Conservation (phyloP, 75 land plant genomes). For the Larix kaempferi region DNA sequence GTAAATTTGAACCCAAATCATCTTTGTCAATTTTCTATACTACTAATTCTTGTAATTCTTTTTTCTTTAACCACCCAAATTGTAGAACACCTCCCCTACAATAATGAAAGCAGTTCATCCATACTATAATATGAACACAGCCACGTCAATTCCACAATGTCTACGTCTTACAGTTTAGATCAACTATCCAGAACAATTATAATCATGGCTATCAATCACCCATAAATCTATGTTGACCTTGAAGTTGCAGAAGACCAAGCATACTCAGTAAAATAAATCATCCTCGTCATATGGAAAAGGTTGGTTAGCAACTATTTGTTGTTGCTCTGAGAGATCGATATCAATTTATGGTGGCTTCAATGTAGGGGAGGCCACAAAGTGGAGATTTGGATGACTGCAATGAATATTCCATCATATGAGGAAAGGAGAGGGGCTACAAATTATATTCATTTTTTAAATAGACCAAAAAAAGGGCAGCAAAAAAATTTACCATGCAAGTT, state of each 20-base stretch:
- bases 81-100: too few relatives aligned
- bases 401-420: constrained; percentile 2
- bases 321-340: constrained; percentile 51
- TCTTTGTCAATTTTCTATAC: too few relatives aligned
- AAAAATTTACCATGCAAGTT: constrained; percentile 29
- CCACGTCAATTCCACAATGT: not conserved
- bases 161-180: not conserved
- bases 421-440: not conserved
- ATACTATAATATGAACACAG: not conserved
- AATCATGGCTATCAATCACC: not conserved
- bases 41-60: too few relatives aligned
- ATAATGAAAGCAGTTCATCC: not conserved
- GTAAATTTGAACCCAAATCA: too few relatives aligned
- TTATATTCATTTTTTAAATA: too few relatives aligned
- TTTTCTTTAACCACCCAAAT: too few relatives aligned
- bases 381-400: constrained; percentile 52
- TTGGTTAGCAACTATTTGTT: constrained; percentile 2
- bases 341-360: constrained; percentile 78
- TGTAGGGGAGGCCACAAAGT: constrained; percentile 65
- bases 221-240: not conserved
- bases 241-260: not conserved
- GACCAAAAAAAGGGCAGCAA: too few relatives aligned
- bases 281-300: constrained; percentile 8
- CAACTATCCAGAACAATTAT: not conserved
- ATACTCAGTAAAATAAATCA: not conserved